phyloP scores from a whole-genome alignment of 257 asterid genomes.

The Nicotiana knightiana region DNA sequence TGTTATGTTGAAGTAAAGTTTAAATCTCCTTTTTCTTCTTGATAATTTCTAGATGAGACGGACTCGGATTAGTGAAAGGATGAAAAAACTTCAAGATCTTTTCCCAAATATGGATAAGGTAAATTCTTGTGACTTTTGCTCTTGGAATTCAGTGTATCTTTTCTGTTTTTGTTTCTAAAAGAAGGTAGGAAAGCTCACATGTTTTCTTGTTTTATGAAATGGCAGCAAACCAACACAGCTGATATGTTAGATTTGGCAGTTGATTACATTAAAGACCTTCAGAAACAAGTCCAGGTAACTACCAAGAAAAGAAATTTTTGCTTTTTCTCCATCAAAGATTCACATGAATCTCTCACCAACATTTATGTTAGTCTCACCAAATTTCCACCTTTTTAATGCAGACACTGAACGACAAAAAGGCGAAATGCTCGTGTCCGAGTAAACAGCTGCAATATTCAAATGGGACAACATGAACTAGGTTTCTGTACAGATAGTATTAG shows the following conservation, averaged over 20 bases:
- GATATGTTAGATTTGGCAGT: slow-evolving; percentile 89
- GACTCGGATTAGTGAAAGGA: slow-evolving; percentile 71
- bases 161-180: background rate
- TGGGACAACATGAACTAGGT: background rate
- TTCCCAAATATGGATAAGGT: slow-evolving; percentile 91
- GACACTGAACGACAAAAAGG: slow-evolving; percentile 56
- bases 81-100: slow-evolving; percentile 87
- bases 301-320: background rate
- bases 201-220: background rate
- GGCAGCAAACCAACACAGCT: slow-evolving; percentile 87
- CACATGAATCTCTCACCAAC: slow-evolving; percentile 34
- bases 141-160: background rate
- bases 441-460: slow-evolving; percentile 9
- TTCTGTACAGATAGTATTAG: slow-evolving; percentile 3
- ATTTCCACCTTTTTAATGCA: slow-evolving; percentile 19
- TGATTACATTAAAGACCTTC: slow-evolving; percentile 81
- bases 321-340: slow-evolving; percentile 7
- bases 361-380: slow-evolving; percentile 4
- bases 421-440: slow-evolving; percentile 54
- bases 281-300: slow-evolving; percentile 61
- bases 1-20: background rate
- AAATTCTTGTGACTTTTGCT: background rate
- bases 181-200: background rate
- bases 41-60: slow-evolving; percentile 46
- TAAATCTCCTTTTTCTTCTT: background rate